These are phyloP conservation scores for Heliamphora pulchella DNA, from an alignment of 179 eudicot species.

Conservation along the genomic window DNA sequence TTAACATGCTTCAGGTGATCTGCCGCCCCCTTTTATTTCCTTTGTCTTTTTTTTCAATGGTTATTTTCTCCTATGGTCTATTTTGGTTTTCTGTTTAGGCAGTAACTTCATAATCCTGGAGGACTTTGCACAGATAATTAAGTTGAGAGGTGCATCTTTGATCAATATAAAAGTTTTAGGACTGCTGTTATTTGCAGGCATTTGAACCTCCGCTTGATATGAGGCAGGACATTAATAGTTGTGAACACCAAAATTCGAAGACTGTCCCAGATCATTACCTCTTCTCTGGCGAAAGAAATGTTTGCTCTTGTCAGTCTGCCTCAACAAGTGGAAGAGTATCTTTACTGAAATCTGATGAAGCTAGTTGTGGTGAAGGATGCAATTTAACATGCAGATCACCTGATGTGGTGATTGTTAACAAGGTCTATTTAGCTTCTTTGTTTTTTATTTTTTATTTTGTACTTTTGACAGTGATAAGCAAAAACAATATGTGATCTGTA, in stretches of 20 bases:
- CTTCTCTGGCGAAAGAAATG: conserved; percentile 28
- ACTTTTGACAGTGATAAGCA: not conserved
- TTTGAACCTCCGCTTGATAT: conserved; percentile 91
- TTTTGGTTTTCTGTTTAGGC: not conserved
- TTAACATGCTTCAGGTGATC: conserved; percentile 89
- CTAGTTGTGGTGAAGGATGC: conserved; percentile 23
- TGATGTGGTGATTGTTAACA: conserved; percentile 14
- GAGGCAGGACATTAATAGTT: conserved; percentile 47
- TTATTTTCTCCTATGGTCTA: not conserved
- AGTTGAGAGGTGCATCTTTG: not conserved
- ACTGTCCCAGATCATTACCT: conserved; percentile 31
- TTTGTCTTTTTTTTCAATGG: not conserved
- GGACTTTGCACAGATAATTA: not conserved
- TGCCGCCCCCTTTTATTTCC: not conserved
- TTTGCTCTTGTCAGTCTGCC: conserved; percentile 32
- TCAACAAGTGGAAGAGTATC: conserved; percentile 25
- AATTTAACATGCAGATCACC: conserved; percentile 23
- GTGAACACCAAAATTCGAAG: conserved; percentile 39
- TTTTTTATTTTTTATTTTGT: not conserved
- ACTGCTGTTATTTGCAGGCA: conserved; percentile 42
- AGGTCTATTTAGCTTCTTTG: conserved; percentile 26
- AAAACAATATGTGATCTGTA: not conserved
- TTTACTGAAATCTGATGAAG: conserved; percentile 23
- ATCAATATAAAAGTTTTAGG: not conserved
- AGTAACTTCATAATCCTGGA: not conserved